Evolutionary conservation across 352 stramenopile genomes (phyloP).

Genomic region (Elongisporangium anandrum): DNA sequence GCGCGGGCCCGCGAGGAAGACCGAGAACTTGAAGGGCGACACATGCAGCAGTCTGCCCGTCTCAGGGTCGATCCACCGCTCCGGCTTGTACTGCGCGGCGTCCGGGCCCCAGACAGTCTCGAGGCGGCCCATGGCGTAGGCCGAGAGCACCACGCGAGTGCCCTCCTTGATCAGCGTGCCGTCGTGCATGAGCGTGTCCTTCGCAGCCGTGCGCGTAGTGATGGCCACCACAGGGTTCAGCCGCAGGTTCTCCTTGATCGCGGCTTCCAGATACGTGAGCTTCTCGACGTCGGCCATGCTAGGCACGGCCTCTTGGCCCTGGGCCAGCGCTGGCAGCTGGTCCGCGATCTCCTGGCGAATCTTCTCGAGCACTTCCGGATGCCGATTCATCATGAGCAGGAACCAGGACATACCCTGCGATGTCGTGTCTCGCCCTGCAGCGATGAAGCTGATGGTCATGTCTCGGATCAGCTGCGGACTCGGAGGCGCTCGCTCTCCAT

Average conservation of each 20-base stretch:
- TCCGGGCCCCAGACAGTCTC: constrained; percentile 58
- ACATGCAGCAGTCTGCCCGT: constrained; percentile 27
- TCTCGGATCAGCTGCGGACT: constrained; percentile 45
- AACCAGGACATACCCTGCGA: constrained; percentile 58
- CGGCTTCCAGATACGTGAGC: constrained; percentile 61
- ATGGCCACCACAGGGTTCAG: constrained; percentile 55
- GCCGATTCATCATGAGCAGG: constrained; percentile 66
- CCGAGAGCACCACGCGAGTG: constrained; percentile 43
- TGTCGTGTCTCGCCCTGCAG: constrained; percentile 72
- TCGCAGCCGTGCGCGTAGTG: constrained; percentile 35
- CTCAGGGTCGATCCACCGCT: constrained; percentile 55
- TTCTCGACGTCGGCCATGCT: constrained; percentile 38
- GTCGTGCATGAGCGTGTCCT: constrained; percentile 56
- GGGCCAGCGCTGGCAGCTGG: constrained; percentile 31
- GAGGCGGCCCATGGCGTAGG: constrained; percentile 55
- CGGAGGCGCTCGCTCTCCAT: constrained; percentile 10
- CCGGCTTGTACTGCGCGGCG: constrained; percentile 53
- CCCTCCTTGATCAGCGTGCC: constrained; percentile 51
- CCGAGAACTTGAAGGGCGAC: constrained; percentile 62
- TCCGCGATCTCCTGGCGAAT: constrained; percentile 45
- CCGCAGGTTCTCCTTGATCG: constrained; percentile 61
- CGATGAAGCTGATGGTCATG: constrained; percentile 68
- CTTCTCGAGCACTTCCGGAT: constrained; percentile 34
- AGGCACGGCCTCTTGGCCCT: constrained; percentile 10
- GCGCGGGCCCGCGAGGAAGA: constrained; percentile 62